These are phyloP conservation scores for Xylaria venustula DNA, from an alignment of 495 filamentous ascomycete species.

Conservation along the genomic window DNA sequence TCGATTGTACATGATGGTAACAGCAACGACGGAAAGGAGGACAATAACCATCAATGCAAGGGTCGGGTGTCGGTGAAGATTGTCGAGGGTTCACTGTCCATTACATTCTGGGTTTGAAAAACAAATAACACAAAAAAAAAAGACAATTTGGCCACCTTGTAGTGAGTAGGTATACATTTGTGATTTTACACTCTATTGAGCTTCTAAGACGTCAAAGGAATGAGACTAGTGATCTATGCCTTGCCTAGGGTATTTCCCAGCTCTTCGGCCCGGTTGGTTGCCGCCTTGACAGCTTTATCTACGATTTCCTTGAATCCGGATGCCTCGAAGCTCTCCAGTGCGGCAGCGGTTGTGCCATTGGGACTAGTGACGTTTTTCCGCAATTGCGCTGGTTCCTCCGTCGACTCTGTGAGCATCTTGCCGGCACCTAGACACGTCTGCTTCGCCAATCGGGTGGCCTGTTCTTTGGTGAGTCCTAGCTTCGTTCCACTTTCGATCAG, in stretches of 20 bases:
- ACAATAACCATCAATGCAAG: background rate
- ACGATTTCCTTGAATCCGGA: constrained; percentile 30
- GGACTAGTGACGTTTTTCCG: constrained; percentile 36
- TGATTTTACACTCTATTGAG: background rate
- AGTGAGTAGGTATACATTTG: too few relatives aligned
- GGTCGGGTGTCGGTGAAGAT: background rate
- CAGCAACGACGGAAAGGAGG: too few relatives aligned
- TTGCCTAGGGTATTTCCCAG: constrained; percentile 28
- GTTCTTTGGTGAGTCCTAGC: constrained; percentile 30
- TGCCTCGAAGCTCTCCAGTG: constrained; percentile 31
- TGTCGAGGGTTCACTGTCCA: background rate
- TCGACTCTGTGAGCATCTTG: constrained; percentile 33
- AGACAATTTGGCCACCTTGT: background rate
- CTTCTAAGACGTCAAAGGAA: background rate
- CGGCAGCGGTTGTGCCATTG: constrained; percentile 36
- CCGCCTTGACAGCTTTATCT: constrained; percentile 32
- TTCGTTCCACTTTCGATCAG: constrained; percentile 30
- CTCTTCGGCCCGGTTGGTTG: constrained; percentile 25
- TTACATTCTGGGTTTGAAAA: background rate
- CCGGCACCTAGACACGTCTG: constrained; percentile 36
- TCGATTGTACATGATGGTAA: too few relatives aligned
- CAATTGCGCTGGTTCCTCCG: constrained; percentile 31
- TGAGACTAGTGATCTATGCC: background rate
- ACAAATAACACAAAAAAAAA: background rate
- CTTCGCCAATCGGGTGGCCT: constrained; percentile 32